Percentiles rank a stretch among this genome's conserved stretches.
These are phyloP conservation scores for Trichosporon coremiiforme DNA, from an alignment of 1,284 basidiomycete species.

Conservation along the genomic window DNA sequence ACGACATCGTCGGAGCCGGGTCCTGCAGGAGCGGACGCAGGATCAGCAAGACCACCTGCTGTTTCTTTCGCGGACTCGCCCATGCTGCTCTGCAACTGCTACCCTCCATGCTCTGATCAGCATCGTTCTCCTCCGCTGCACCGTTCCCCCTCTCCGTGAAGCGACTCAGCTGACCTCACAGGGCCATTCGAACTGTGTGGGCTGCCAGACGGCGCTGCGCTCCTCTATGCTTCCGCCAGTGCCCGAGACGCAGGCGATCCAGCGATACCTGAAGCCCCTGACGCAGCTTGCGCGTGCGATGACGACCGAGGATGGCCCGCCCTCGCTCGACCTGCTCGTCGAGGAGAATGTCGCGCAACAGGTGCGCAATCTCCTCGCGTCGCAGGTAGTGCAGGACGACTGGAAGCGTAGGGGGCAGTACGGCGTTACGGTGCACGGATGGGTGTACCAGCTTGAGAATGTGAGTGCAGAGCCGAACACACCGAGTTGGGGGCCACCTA, in stretches of 20 bases:
- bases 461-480: conserved; percentile 33
- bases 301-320: conserved; percentile 44
- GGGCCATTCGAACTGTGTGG: conserved; percentile 56
- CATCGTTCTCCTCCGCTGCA: no score
- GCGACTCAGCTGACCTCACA: conserved; percentile 23
- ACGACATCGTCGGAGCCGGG: no score
- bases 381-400: conserved; percentile 47
- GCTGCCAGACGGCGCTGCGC: conserved; percentile 51
- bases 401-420: conserved; percentile 48
- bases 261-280: conserved; percentile 49
- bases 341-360: conserved; percentile 51
- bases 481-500: no score
- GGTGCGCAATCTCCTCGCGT: conserved; percentile 47
- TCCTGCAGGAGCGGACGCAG: not conserved
- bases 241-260: conserved; percentile 45
- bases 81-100: no score
- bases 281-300: conserved; percentile 45
- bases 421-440: conserved; percentile 52
- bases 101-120: no score
- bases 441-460: conserved; percentile 56
- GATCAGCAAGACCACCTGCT: no score
- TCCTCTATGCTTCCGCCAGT: conserved; percentile 45
- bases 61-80: no score
- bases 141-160: no score
- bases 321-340: conserved; percentile 55